Evolutionary conservation across 106 monocot genomes (phyloP).

Genomic region (Acorus calamus): DNA sequence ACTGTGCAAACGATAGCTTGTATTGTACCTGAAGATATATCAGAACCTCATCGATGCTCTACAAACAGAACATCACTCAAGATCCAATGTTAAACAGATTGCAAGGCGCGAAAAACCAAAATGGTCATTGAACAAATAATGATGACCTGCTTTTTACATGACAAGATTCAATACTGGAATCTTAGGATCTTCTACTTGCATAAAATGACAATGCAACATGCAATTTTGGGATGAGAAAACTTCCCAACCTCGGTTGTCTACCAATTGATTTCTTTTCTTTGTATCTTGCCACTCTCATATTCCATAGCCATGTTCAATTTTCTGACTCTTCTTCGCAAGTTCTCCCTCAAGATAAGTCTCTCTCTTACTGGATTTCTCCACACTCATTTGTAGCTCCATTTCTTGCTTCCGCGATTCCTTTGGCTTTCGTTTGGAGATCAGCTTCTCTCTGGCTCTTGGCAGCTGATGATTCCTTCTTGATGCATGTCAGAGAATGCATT

Average conservation of each 20-base stretch:
- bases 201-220: not conserved
- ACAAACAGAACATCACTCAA: not conserved
- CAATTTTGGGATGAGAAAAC: not conserved
- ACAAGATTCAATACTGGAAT: not conserved
- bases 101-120: not conserved
- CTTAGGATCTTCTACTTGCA: constrained; percentile 3
- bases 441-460: constrained; percentile 25
- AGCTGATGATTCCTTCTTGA: constrained; percentile 24
- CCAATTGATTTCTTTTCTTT: not conserved
- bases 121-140: not conserved
- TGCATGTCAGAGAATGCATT: not conserved
- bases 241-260: no score
- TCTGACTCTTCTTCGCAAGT: constrained; percentile 68
- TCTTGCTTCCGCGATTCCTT: not conserved
- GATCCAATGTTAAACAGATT: not conserved
- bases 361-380: constrained; percentile 66
- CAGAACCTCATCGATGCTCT: no score
- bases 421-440: not conserved
- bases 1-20: no score
- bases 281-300: not conserved
- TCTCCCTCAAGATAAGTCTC: constrained; percentile 80
- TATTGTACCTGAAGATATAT: no score
- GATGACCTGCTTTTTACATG: not conserved
- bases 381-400: constrained; percentile 47
- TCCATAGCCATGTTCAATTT: constrained; percentile 17